Evolutionary conservation across 2,329 filamentous ascomycete genomes (phyloP).

Genomic region (Sporothrix schenckii): DNA sequence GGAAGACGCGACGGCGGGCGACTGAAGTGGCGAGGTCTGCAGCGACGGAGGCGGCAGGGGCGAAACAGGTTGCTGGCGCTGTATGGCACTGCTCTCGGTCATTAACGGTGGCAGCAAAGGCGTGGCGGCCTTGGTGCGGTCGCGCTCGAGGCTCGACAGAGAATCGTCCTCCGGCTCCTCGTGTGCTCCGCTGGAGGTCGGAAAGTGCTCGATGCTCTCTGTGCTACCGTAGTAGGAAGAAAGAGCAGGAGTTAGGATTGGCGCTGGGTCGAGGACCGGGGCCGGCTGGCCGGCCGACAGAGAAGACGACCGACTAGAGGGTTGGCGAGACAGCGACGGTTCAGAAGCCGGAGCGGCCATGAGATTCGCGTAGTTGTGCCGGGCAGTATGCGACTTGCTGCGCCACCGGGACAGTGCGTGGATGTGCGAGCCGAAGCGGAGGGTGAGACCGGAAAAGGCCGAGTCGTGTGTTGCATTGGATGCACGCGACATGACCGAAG

Average conservation of each 20-base stretch:
- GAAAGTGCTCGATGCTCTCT: slow-evolving; percentile 54
- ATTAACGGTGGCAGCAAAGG: slow-evolving; percentile 83
- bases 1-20: slow-evolving; percentile 72
- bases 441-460: slow-evolving; percentile 63
- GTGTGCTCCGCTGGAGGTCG: slow-evolving; percentile 34
- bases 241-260: slow-evolving; percentile 59
- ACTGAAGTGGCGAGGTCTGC: slow-evolving; percentile 80
- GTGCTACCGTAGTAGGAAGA: slow-evolving; percentile 62
- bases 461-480: slow-evolving; percentile 49
- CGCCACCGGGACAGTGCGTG: slow-evolving; percentile 56
- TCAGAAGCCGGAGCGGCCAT: slow-evolving; percentile 70
- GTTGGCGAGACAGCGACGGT: slow-evolving; percentile 65
- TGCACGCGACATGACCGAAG: slow-evolving; percentile 29
- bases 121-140: slow-evolving; percentile 69
- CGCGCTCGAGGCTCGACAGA: slow-evolving; percentile 59
- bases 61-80: slow-evolving; percentile 43
- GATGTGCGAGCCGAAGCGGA: slow-evolving; percentile 66
- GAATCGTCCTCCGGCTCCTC: slow-evolving; percentile 49
- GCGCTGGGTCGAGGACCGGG: slow-evolving; percentile 50
- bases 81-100: slow-evolving; percentile 49
- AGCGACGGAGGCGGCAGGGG: slow-evolving; percentile 52
- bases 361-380: slow-evolving; percentile 51
- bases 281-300: slow-evolving; percentile 63
- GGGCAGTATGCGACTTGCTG: slow-evolving; percentile 47
- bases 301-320: slow-evolving; percentile 80